A percentile compares a stretch with the other conserved stretches of the same genome.
phyloP scores from a whole-genome alignment of 2,329 filamentous ascomycete genomes.

The Dactylella cylindrospora region DNA sequence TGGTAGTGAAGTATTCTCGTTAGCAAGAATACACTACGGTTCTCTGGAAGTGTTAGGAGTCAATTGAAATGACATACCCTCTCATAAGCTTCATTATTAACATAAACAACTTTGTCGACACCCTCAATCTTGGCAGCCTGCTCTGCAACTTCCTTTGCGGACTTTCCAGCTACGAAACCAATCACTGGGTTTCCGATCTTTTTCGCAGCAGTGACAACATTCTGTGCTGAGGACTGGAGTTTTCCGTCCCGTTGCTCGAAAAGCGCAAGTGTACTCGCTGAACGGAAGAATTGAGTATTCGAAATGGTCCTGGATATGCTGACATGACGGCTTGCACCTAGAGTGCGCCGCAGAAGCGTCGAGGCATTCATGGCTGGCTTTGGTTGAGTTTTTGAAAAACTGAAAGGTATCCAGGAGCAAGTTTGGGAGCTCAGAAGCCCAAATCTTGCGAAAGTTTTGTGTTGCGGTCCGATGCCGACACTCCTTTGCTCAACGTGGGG shows the following conservation, averaged over 20 bases:
- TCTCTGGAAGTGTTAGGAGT: neutral
- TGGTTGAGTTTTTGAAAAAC: neutral
- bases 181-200: constrained; percentile 84
- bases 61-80: constrained; percentile 61
- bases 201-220: constrained; percentile 80
- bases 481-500: neutral
- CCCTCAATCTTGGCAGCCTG: constrained; percentile 87
- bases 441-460: constrained; percentile 20
- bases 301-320: constrained; percentile 7
- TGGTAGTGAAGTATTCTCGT: constrained; percentile 52
- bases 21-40: constrained; percentile 20
- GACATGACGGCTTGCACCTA: constrained; percentile 15
- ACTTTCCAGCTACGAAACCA: constrained; percentile 80
- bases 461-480: constrained; percentile 29
- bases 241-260: constrained; percentile 91
- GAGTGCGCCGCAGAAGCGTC: constrained; percentile 20
- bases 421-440: neutral
- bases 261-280: constrained; percentile 75
- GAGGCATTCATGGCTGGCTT: constrained; percentile 23
- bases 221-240: constrained; percentile 77
- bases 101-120: constrained; percentile 83
- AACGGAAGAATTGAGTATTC: constrained; percentile 15
- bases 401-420: neutral
- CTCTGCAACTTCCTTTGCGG: constrained; percentile 72
- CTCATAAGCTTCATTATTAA: constrained; percentile 88